Conservation (phyloP, 2,329 filamentous ascomycete species). For the Trichoderma sp. region DNA sequence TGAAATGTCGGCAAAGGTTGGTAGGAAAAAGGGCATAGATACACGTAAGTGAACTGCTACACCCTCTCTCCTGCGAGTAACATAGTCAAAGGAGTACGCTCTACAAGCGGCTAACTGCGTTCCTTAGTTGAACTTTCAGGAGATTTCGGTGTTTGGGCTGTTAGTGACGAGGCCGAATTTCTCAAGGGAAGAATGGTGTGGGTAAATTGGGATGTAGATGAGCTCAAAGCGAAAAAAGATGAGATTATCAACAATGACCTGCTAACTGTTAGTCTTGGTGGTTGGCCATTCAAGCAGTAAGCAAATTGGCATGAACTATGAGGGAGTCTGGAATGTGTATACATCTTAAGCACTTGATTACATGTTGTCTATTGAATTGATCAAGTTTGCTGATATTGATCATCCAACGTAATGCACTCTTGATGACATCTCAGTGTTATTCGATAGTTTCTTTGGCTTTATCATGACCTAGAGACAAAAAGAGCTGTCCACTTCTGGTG, state of each 20-base stretch:
- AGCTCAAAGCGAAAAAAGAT: background rate
- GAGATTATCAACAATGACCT: background rate
- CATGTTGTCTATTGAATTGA: background rate
- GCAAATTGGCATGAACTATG: background rate
- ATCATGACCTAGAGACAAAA: no score
- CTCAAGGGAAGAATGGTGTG: background rate
- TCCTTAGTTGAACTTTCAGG: background rate
- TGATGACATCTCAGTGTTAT: no score
- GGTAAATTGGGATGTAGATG: background rate
- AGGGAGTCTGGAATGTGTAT: background rate
- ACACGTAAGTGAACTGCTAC: background rate
- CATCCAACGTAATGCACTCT: no score
- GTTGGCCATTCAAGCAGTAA: background rate
- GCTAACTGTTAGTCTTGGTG: background rate
- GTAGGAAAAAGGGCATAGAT: background rate
- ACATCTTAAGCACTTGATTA: background rate
- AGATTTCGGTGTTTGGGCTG: background rate
- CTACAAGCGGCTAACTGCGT: background rate
- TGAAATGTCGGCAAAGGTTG: background rate
- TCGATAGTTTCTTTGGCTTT: no score
- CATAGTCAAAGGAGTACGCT: background rate
- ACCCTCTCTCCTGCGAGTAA: background rate
- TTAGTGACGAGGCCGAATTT: background rate
- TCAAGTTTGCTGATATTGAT: background rate
- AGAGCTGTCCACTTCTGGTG: no score